Evolutionary conservation across 192 early-diverging fungal species (phyloP).

Genomic region (Spizellomyces punctatus): DNA sequence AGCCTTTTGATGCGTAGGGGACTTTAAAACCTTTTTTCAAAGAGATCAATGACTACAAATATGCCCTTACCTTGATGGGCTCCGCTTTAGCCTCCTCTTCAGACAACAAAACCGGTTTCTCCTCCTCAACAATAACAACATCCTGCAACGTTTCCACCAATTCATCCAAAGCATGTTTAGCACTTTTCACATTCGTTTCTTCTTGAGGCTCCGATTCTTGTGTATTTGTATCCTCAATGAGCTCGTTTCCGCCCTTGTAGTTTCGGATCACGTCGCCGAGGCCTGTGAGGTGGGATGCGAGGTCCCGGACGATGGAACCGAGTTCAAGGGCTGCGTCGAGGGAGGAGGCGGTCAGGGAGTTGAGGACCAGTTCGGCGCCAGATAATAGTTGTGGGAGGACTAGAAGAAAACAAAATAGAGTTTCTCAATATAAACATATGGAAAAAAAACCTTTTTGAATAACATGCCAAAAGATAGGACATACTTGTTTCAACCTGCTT

Average conservation of each 20-base stretch:
- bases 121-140: conserved; percentile 45
- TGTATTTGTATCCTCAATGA: background rate
- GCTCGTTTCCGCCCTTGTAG: conserved; percentile 16
- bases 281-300: conserved; percentile 29
- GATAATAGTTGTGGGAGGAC: conserved; percentile 32
- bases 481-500: conserved; percentile 36
- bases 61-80: conserved; percentile 42
- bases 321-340: conserved; percentile 26
- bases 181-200: background rate
- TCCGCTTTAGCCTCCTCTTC: conserved; percentile 47
- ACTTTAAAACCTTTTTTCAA: too few relatives aligned
- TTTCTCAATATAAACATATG: too few relatives aligned
- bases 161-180: background rate
- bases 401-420: background rate
- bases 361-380: conserved; percentile 27
- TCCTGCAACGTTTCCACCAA: conserved; percentile 33
- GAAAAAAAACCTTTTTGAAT: conserved; percentile 9
- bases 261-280: conserved; percentile 34
- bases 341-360: background rate
- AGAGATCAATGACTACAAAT: too few relatives aligned
- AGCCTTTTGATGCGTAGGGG: conserved; percentile 32
- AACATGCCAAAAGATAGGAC: background rate
- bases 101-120: conserved; percentile 44
- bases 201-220: background rate
- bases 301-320: conserved; percentile 15